These are phyloP conservation scores for Trichoderma breve DNA, from an alignment of 2,329 filamentous ascomycete genomes.

Conservation along the genomic window DNA sequence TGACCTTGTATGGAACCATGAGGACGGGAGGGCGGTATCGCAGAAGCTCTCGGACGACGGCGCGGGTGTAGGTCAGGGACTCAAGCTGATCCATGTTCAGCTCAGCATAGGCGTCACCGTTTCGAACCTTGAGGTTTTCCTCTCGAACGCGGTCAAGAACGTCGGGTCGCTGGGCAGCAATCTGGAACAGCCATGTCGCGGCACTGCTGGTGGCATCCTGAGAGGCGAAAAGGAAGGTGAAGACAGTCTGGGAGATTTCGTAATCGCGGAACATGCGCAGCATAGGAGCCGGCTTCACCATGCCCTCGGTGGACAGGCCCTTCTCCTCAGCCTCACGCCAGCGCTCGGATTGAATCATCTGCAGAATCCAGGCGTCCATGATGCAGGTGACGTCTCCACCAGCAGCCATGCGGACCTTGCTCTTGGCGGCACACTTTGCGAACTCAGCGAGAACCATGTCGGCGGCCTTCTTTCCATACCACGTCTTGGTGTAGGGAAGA, in stretches of 20 bases:
- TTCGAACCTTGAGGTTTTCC: conserved; percentile 77
- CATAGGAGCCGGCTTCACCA: conserved; percentile 78
- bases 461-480: conserved; percentile 94
- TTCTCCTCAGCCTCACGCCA: conserved; percentile 77
- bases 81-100: conserved; percentile 85
- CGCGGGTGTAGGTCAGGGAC: conserved; percentile 83
- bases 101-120: conserved; percentile 67
- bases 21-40: conserved; percentile 94
- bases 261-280: conserved; percentile 85
- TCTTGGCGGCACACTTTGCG: conserved; percentile 86
- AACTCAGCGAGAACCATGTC: conserved; percentile 92
- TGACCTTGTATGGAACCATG: conserved; percentile 93
- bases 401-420: conserved; percentile 85
- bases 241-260: conserved; percentile 89
- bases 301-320: conserved; percentile 63
- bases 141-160: conserved; percentile 85
- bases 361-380: conserved; percentile 90
- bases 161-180: conserved; percentile 90
- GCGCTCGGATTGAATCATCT: conserved; percentile 79
- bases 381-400: conserved; percentile 87
- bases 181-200: conserved; percentile 92
- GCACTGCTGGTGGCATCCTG: conserved; percentile 96
- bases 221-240: conserved; percentile 95
- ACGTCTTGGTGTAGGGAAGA: conserved; percentile 89
- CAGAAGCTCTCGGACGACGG: conserved; percentile 85